Evolutionary conservation across 192 early-diverging fungal species (phyloP), one percentile per base, ranked within the genome.

Genomic region (Dissophora globulifera): DNA sequence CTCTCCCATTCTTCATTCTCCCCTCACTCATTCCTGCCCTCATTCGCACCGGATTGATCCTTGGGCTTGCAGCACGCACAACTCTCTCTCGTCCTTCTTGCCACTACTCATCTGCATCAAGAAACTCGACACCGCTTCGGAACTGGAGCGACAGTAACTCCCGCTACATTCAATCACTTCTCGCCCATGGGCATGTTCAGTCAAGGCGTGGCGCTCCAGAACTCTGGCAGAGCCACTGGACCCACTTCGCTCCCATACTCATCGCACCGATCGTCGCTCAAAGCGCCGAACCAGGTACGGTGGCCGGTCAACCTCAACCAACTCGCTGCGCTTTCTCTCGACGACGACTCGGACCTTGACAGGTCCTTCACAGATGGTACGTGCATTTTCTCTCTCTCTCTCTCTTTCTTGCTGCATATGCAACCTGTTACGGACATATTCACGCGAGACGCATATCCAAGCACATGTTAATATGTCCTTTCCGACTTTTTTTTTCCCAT

Each of bases 311-410:
- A 55, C 52, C 64, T 76, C 58, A 76, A 67, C 63, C 72, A 76
- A n/a, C 72, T 76, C 20, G 72, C 72, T 25, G 62, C 63, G 10
- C 58, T 76, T 46, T 66, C 72, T 0, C 72, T 76, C n/a, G 72
- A 76, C 22, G 72, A 76, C 19, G 72, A 76, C 63, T 76, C 72
- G 58, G 72, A 76, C 63, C 38, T 76, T 1, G 72, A 76, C 72
- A 57, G 63, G 12, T 76, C 72, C 1, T 41, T 76, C 23, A 62
- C 72, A 19, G 72, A 76, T 43, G 64, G 72, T 76, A 61, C 19
- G 12, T n/a, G n/a, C n/a, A n/a, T n/a, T n/a, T n/a, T n/a, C n/a
- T n/a, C n/a, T n/a, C n/a, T n/a, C n/a, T n/a, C n/a, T n/a, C n/a
- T n/a, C n/a, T n/a, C n/a, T n/a, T n/a, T n/a, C n/a, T n/a, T n/a